Base-by-base conservation (phyloP, 495 filamentous ascomycete genomes). In the Pyrenopolyporus hunteri region DNA sequence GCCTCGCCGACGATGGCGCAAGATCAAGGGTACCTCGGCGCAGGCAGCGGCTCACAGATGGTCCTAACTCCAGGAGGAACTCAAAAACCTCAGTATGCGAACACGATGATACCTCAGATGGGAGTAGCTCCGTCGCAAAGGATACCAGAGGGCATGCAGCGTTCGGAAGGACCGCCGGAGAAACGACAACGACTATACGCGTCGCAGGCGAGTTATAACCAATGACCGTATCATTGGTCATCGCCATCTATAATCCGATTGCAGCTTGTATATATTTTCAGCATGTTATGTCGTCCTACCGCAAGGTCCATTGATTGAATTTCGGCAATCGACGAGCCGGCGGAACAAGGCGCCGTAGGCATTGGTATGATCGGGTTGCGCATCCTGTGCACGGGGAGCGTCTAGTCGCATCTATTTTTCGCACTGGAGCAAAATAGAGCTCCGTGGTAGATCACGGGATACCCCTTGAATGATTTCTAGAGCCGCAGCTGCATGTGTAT, bases 1-100 rank as follows among this genome's bases (percentile, higher is more conserved):
- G 81, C 87, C 56, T 82, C 87, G 13, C 80, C 87, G 0, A 88
- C 70, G 29, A 72, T 78, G n/a, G 59, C 33, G 9, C 69, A 71
- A 25, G 75, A 75, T 36, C 67, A 70, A 13, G 72, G 70, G 40
- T 79, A 78, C 47, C 65, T 79, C 35, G 71, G 62, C 17, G 73
- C 72, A 9, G 70, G 73, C 7, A 74, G 71, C 26, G 68, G 71
- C 20, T 70, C 69, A 8, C 73, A 74, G 19, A 77, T 80, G 70
- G 75, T 77, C 26, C 47, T 80, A 33, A 78, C 77, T 6, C 74
- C 77, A 2, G 77, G 75, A 9, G 77, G 74, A 16, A 73, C 72
- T 9, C 72, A 74, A 36, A 70, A 72, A 42, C 72, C 67, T 32
- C 72, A 75, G 35, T 77, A 70, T 59, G 36, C 59, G 14, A 66